Evolutionary conservation across 169 alveolate species (phyloP), one percentile per base, ranked within the genome.

Genomic region (Theileria parva): DNA sequence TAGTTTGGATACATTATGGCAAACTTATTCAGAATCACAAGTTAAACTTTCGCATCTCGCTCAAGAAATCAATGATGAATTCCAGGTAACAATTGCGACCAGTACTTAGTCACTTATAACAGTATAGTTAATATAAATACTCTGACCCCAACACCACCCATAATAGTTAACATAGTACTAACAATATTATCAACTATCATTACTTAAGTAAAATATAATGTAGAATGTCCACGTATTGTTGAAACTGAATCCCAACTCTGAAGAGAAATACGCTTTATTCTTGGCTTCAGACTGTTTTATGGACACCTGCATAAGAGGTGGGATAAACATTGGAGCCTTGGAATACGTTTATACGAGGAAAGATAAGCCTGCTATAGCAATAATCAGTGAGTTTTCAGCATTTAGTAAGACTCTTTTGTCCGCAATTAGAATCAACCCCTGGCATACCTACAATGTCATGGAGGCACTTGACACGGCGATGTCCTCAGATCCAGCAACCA

Each of bases 231-330:
- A 69, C 70, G 53, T 69, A 0, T 15, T 79, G 37, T 51, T 77
- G 25, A 72, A 78, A 48, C 77, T 80, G 15, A 69, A 85, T 64
- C 75, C 87, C 17, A 74, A 85, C 27, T 81, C 39, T 6, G 93
- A 83, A 57, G 90, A 88, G 39, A 79, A 81, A 53, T 87, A 74
- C 44, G 90, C 94, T 6, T 61, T 90, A 32, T 88, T 92, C 72
- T 79, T 65, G 27, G 91, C 92, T 2, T 92, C 94, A 0, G 94
- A 93, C 81, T 88, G 94, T 73, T 85, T 91, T 28, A 70, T 93
- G 71, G 94, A 92, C 80, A 89, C 95, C 17, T 80, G 89, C 72
- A 89, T 93, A 59, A 85, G 95, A 21, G 95, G 93, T 17, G 96
- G 96, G 6, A 74, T 93, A 7, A 93, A 93, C 74, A 59, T 93